Evolutionary conservation across 768 basidiomycete species (phyloP).

Genomic region (Tephrocybe sp.): DNA sequence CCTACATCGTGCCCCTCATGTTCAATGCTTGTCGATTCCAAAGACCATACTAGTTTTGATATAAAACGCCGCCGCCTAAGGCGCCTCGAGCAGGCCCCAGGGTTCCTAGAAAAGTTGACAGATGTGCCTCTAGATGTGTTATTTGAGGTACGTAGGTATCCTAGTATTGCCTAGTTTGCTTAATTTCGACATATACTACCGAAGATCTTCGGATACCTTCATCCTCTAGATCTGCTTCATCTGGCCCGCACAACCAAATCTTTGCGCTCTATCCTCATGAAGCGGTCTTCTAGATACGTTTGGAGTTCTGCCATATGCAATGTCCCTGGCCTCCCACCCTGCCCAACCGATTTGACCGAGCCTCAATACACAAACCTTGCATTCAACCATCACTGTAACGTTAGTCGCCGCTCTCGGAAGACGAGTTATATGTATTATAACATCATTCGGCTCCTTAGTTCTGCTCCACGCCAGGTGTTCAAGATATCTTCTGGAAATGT

Average conservation of each 20-base stretch:
- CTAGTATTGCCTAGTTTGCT: not conserved
- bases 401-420: conserved; percentile 21
- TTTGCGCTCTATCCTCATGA: conserved; percentile 40
- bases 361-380: conserved; percentile 44
- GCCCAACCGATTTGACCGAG: conserved; percentile 45
- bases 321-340: conserved; percentile 36
- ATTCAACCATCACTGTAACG: conserved; percentile 45
- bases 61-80: not conserved
- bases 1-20: not conserved
- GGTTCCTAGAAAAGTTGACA: conserved; percentile 11
- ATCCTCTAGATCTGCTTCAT: conserved; percentile 44
- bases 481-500: conserved; percentile 23
- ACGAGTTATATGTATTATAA: not conserved
- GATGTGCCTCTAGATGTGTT: conserved; percentile 28
- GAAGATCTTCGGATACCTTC: conserved; percentile 44
- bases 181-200: not conserved
- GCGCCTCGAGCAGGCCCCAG: not conserved
- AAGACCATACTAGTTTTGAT: not conserved
- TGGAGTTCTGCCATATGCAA: conserved; percentile 35
- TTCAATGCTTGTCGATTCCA: not conserved
- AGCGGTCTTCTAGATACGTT: conserved; percentile 32
- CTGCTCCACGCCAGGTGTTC: conserved; percentile 19
- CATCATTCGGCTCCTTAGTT: conserved; percentile 13
- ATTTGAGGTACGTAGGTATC: conserved; percentile 24
- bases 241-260: conserved; percentile 42